These are phyloP conservation scores for Crithidia expoeki DNA, from an alignment of 208 protist species.

Conservation along the genomic window DNA sequence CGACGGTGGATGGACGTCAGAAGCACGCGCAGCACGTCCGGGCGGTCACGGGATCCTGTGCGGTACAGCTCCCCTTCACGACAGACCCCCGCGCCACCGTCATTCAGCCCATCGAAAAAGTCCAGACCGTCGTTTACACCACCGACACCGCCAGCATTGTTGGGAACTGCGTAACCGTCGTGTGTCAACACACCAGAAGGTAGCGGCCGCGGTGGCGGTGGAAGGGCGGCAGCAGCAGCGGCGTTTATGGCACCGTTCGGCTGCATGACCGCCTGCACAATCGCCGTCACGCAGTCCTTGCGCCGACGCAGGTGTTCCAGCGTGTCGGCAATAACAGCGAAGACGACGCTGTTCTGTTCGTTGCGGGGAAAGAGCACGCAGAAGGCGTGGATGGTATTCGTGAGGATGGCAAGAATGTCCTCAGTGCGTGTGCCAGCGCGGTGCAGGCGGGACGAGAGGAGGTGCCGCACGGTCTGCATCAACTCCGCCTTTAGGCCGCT, in stretches of 20 bases:
- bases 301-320: constrained; percentile 78
- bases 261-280: constrained; percentile 84
- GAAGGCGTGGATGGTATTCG: constrained; percentile 79
- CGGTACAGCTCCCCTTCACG: constrained; percentile 14
- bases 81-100: not conserved
- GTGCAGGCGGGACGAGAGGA: constrained; percentile 80
- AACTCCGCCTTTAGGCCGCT: constrained; percentile 64
- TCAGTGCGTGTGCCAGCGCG: constrained; percentile 85
- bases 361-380: constrained; percentile 76
- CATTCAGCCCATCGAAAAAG: constrained; percentile 3
- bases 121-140: constrained; percentile 15
- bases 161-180: constrained; percentile 4
- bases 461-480: constrained; percentile 50
- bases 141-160: not conserved
- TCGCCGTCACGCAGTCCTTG: constrained; percentile 76
- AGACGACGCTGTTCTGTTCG: constrained; percentile 77
- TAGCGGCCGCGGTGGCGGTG: constrained; percentile 4
- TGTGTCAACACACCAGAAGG: not conserved
- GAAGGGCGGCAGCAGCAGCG: constrained; percentile 8
- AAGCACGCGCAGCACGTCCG: constrained; percentile 81
- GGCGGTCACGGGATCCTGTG: constrained; percentile 37
- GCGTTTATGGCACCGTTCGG: constrained; percentile 46
- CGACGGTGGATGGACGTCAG: constrained; percentile 72
- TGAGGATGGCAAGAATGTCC: constrained; percentile 84
- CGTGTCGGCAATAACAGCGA: constrained; percentile 76